These are phyloP conservation scores for Heracleum sosnowskyi DNA, from an alignment of 129 eudicot genomes.

Conservation along the genomic window DNA sequence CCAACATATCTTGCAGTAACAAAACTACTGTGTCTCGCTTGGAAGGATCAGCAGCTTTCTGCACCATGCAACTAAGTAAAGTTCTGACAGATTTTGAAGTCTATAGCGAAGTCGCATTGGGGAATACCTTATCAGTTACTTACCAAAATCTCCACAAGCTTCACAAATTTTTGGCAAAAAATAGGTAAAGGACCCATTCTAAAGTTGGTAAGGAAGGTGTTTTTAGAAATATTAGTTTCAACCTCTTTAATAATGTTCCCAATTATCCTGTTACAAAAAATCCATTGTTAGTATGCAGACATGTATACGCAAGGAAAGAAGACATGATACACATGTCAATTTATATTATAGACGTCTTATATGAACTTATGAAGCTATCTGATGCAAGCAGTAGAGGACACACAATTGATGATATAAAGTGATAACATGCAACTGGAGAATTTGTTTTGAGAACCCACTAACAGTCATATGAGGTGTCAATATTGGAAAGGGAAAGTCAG, in stretches of 20 bases:
- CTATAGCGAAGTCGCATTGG: background rate
- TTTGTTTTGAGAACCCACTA: background rate
- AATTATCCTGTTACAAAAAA: conserved; percentile 57
- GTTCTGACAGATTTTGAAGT: background rate
- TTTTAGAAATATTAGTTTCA: conserved; percentile 65
- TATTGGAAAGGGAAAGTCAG: background rate
- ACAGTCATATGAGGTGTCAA: background rate
- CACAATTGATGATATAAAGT: background rate
- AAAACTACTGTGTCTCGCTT: conserved; percentile 78
- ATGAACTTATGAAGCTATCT: background rate
- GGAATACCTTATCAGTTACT: conserved; percentile 22
- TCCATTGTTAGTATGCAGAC: background rate
- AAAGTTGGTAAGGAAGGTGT: conserved; percentile 67
- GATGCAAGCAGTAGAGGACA: background rate
- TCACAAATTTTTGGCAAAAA: conserved; percentile 73
- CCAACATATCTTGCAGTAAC: conserved; percentile 88
- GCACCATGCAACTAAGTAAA: conserved; percentile 23
- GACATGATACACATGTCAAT: background rate
- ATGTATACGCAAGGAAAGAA: background rate
- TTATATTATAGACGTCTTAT: background rate
- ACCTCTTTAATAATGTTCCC: conserved; percentile 74
- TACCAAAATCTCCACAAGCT: conserved; percentile 80
- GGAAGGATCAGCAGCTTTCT: conserved; percentile 76
- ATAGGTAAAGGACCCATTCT: conserved; percentile 80
- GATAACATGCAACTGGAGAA: background rate